Percentiles rank a stretch among this genome's conserved stretches.
Conservation (phyloP, 768 basidiomycete species). For the Lentinula aciculospora region DNA sequence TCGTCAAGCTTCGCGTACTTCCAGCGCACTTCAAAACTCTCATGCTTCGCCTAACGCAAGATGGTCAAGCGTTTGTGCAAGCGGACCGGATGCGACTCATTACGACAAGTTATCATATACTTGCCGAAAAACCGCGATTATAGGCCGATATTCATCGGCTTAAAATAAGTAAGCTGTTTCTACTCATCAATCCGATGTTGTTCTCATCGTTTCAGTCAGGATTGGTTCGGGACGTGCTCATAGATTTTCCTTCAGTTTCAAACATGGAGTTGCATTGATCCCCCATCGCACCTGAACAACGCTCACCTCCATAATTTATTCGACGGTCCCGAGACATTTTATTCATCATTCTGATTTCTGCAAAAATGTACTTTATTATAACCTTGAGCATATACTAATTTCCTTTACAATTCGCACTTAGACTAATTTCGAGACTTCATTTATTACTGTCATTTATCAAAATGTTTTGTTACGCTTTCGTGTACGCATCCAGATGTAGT, state of each 20-base stretch:
- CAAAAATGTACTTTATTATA: neutral
- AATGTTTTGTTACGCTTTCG: neutral
- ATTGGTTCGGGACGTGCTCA: neutral
- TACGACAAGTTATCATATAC: conserved; percentile 3
- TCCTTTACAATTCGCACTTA: neutral
- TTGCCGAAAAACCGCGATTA: conserved; percentile 1
- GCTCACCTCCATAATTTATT: neutral
- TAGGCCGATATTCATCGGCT: neutral
- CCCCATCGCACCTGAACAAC: neutral
- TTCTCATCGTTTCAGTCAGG: neutral
- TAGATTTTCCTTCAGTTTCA: neutral
- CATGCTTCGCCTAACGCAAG: neutral
- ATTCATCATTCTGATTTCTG: neutral
- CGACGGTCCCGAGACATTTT: neutral
- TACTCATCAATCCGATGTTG: neutral
- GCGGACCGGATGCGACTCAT: conserved; percentile 3
- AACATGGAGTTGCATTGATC: neutral
- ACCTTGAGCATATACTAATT: neutral
- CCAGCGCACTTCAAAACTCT: conserved; percentile 1
- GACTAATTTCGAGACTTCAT: neutral
- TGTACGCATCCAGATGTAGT: too few relatives aligned
- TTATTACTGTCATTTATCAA: neutral
- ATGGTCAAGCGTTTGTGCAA: neutral
- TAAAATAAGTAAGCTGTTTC: neutral
- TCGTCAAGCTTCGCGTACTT: conserved; percentile 1